Conservation (phyloP, 2,329 filamentous ascomycete species). For the Cercospora berteroae region DNA sequence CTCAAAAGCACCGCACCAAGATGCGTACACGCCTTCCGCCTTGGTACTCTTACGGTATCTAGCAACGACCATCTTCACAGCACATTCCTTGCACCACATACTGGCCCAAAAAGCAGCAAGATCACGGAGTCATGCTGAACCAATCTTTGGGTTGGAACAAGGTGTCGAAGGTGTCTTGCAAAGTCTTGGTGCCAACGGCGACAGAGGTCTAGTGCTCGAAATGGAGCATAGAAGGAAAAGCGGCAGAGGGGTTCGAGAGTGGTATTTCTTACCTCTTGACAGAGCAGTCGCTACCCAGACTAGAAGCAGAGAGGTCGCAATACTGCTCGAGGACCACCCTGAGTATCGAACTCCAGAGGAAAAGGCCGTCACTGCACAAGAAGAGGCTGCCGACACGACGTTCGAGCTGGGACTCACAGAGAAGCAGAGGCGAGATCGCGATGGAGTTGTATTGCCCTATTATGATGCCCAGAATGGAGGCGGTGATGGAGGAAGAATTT, state of each 20-base stretch:
- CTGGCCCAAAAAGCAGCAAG: conserved; percentile 71
- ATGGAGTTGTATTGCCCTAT: conserved; percentile 89
- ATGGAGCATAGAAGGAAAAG: conserved; percentile 85
- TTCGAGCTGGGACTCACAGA: conserved; percentile 87
- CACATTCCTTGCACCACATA: conserved; percentile 71
- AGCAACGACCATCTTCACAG: conserved; percentile 78
- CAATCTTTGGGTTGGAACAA: conserved; percentile 75
- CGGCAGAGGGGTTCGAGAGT: conserved; percentile 73
- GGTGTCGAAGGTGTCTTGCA: conserved; percentile 75
- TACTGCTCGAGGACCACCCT: conserved; percentile 73
- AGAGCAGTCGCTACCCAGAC: conserved; percentile 16
- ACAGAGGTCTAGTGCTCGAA: conserved; percentile 66
- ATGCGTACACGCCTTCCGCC: conserved; percentile 63
- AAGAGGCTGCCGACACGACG: conserved; percentile 63
- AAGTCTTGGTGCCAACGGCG: conserved; percentile 57
- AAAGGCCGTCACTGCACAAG: conserved; percentile 38
- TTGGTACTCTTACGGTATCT: conserved; percentile 75
- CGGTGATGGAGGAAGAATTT: conserved; percentile 84
- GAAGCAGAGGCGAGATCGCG: conserved; percentile 80
- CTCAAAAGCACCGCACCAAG: conserved; percentile 31
- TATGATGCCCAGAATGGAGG: conserved; percentile 86
- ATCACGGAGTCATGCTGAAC: conserved; percentile 71
- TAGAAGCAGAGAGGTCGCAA: conserved; percentile 42
- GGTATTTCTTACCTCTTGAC: conserved; percentile 54
- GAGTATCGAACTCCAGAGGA: conserved; percentile 57